A percentile compares a stretch with the other conserved stretches of the same genome.
Evolutionary conservation across 2,329 filamentous ascomycete species (phyloP).

Genomic region (Alternaria atra): DNA sequence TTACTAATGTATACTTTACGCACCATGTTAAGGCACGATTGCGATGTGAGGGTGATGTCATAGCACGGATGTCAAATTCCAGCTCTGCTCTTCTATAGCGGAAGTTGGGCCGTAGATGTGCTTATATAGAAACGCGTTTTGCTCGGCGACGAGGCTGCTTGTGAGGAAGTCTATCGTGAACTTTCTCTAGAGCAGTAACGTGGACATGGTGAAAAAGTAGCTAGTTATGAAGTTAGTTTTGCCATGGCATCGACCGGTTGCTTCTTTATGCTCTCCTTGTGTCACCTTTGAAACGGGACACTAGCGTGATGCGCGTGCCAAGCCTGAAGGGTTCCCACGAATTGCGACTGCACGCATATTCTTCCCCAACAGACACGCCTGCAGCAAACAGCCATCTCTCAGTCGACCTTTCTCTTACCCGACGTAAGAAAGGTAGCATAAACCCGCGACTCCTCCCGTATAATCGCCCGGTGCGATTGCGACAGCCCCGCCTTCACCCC

Average conservation of each 20-base stretch:
- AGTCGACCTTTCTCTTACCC: slow-evolving; percentile 22
- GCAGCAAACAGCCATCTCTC: slow-evolving; percentile 24
- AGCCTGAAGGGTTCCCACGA: slow-evolving; percentile 24
- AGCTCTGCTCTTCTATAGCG: slow-evolving; percentile 83
- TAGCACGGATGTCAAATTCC: slow-evolving; percentile 99
- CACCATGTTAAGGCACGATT: neutral
- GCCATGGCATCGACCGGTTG: slow-evolving; percentile 36
- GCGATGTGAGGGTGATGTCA: slow-evolving; percentile 14
- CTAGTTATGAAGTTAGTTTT: slow-evolving; percentile 70
- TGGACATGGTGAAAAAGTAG: slow-evolving; percentile 24
- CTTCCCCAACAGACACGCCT: slow-evolving; percentile 30
- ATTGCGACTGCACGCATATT: slow-evolving; percentile 37
- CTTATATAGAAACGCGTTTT: slow-evolving; percentile 60
- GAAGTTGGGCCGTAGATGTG: slow-evolving; percentile 98
- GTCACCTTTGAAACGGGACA: slow-evolving; percentile 23
- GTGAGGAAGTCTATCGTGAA: slow-evolving; percentile 17
- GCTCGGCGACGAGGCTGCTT: slow-evolving; percentile 43
- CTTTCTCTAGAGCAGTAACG: slow-evolving; percentile 26
- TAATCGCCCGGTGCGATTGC: slow-evolving; percentile 49
- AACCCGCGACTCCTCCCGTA: slow-evolving; percentile 34
- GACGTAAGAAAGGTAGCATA: slow-evolving; percentile 21
- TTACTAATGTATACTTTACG: slow-evolving; percentile 38
- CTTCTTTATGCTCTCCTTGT: slow-evolving; percentile 18
- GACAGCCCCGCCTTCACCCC: slow-evolving; percentile 30
- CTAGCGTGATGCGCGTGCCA: slow-evolving; percentile 17